phyloP scores from a whole-genome alignment of 257 asterid species.

The Misopates orontium region DNA sequence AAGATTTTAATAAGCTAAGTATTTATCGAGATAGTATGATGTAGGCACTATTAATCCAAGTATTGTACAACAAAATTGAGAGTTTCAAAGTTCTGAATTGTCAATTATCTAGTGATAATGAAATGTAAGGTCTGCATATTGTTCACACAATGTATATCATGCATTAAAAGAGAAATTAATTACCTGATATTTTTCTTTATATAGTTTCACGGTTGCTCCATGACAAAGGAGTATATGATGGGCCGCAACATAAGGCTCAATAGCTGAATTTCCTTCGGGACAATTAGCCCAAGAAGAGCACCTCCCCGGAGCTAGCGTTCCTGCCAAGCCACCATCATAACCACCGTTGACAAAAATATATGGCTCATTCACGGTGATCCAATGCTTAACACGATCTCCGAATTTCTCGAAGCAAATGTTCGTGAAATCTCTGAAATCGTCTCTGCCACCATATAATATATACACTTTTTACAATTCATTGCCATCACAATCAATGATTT shows the following conservation, averaged over 20 bases:
- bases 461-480: too few species aligned
- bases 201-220: conserved; percentile 43
- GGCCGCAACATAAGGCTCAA: conserved; percentile 60
- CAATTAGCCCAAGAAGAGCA: conserved; percentile 52
- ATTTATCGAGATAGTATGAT: too few species aligned
- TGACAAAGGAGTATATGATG: conserved; percentile 58
- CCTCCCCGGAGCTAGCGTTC: conserved; percentile 50
- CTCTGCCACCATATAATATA: conserved; percentile 29
- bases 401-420: conserved; percentile 54
- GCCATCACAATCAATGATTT: too few species aligned
- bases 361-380: conserved; percentile 68
- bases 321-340: conserved; percentile 43
- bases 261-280: conserved; percentile 44
- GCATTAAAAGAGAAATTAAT: too few species aligned
- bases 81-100: too few species aligned
- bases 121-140: too few species aligned
- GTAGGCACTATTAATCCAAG: too few species aligned
- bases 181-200: conserved; percentile 50
- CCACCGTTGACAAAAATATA: conserved; percentile 29
- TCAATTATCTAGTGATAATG: too few species aligned
- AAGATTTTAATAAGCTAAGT: too few species aligned
- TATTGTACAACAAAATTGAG: too few species aligned
- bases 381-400: conserved; percentile 59
- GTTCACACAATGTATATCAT: too few species aligned
- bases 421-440: conserved; percentile 51